Conservation (phyloP, 2,329 filamentous ascomycete genomes). For the Chrysosporium queenslandicum region DNA sequence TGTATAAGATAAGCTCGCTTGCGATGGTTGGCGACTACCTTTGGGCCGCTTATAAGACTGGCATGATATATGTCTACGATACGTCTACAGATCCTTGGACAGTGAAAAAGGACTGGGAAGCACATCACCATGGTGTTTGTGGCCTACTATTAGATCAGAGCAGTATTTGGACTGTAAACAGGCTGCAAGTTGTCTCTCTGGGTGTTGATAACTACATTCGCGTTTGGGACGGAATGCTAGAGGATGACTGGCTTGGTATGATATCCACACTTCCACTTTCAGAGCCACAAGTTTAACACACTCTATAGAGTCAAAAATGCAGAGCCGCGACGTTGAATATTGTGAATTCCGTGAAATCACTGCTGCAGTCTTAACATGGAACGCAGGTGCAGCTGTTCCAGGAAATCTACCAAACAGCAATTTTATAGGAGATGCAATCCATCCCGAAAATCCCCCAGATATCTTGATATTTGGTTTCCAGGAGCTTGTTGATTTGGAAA, state of each 20-base stretch:
- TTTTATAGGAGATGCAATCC: constrained; percentile 73
- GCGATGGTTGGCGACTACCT: constrained; percentile 69
- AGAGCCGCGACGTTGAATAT: constrained; percentile 67
- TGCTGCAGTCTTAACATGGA: constrained; percentile 84
- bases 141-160: constrained; percentile 68
- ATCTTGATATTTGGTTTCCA: constrained; percentile 95
- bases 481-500: constrained; percentile 93
- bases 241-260: constrained; percentile 80
- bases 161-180: constrained; percentile 74
- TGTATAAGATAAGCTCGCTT: constrained; percentile 89
- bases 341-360: constrained; percentile 76
- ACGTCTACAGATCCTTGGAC: constrained; percentile 72
- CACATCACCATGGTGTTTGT: constrained; percentile 72
- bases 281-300: constrained; percentile 16
- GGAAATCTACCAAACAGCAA: constrained; percentile 64
- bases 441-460: constrained; percentile 68
- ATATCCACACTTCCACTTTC: constrained; percentile 8
- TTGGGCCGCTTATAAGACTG: constrained; percentile 92
- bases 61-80: constrained; percentile 89
- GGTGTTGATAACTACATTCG: constrained; percentile 78
- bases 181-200: constrained; percentile 73
- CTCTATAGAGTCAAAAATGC: constrained; percentile 64
- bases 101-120: constrained; percentile 89
- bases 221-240: constrained; percentile 83
- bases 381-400: constrained; percentile 92